phyloP scores from a whole-genome alignment of 2,329 filamentous ascomycete genomes.

The Colletotrichum incanum region DNA sequence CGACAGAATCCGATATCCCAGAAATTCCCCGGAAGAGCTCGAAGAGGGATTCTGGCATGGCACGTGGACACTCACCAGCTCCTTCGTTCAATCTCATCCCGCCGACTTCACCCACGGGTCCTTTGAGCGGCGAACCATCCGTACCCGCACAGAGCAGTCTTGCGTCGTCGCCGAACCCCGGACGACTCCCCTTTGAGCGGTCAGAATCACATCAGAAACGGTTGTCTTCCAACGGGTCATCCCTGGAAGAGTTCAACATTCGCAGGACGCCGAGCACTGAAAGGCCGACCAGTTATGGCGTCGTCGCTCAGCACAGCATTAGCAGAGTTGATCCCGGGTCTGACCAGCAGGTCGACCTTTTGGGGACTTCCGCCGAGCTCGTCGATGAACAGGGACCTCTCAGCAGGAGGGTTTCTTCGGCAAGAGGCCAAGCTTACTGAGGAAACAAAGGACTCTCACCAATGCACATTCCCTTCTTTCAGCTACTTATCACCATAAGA shows the following conservation, averaged over 20 bases:
- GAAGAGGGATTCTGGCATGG: slow-evolving; percentile 68
- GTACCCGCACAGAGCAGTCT: slow-evolving; percentile 5
- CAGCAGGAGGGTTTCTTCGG: slow-evolving; percentile 37
- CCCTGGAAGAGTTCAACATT: slow-evolving; percentile 63
- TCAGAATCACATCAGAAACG: slow-evolving; percentile 66
- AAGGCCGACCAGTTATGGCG: slow-evolving; percentile 69
- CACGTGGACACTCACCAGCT: slow-evolving; percentile 51
- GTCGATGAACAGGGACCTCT: slow-evolving; percentile 57
- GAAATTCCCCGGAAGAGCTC: slow-evolving; percentile 82
- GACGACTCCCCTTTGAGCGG: slow-evolving; percentile 70
- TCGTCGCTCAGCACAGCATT: slow-evolving; percentile 72
- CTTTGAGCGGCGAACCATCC: slow-evolving; percentile 37
- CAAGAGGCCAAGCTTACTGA: slow-evolving; percentile 29
- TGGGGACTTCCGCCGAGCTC: slow-evolving; percentile 71
- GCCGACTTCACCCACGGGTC: slow-evolving; percentile 35
- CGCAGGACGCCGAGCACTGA: slow-evolving; percentile 57
- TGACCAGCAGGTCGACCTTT: slow-evolving; percentile 59
- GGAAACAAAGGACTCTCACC: neutral
- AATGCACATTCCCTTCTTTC: neutral
- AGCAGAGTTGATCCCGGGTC: slow-evolving; percentile 67
- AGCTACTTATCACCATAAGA: neutral
- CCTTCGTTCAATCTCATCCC: slow-evolving; percentile 55
- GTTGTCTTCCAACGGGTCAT: slow-evolving; percentile 64
- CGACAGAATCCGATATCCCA: slow-evolving; percentile 60
- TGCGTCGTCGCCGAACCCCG: slow-evolving; percentile 25